Percentiles rank a stretch among this genome's conserved stretches.
These are phyloP conservation scores for Penicillium lividum DNA, from an alignment of 495 filamentous ascomycete species.

Conservation along the genomic window DNA sequence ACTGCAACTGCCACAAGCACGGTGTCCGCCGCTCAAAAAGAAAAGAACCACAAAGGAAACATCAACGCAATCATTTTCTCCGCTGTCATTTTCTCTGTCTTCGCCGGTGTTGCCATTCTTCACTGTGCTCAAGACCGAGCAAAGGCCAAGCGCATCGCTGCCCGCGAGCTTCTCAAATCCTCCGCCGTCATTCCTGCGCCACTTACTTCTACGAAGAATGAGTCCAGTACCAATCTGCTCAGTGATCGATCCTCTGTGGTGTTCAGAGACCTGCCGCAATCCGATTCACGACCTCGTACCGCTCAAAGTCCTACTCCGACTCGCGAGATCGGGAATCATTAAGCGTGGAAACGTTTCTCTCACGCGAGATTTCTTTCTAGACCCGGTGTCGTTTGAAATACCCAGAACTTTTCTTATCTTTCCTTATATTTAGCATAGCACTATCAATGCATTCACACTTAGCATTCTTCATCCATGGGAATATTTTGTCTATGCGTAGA, in stretches of 20 bases:
- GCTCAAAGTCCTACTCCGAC: not conserved
- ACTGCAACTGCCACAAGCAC: conserved; percentile 20
- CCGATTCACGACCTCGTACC: conserved; percentile 6
- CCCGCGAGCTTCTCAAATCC: conserved; percentile 6
- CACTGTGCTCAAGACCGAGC: conserved; percentile 15
- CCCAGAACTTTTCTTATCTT: not conserved
- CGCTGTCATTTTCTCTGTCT: conserved; percentile 16
- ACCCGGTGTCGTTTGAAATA: not conserved
- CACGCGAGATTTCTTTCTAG: not conserved
- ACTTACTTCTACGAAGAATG: not conserved
- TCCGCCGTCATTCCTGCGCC: not conserved
- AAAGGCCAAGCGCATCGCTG: conserved; percentile 16
- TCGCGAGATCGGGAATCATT: not conserved
- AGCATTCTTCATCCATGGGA: not conserved
- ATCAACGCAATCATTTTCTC: conserved; percentile 19
- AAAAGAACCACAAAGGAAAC: conserved; percentile 17
- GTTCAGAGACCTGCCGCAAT: conserved; percentile 7
- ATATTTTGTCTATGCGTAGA: not conserved
- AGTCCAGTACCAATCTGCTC: conserved; percentile 11
- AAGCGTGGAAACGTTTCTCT: not conserved
- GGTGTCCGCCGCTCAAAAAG: conserved; percentile 2
- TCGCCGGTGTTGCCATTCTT: conserved; percentile 15
- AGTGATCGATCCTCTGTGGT: conserved; percentile 12
- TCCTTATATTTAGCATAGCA: not conserved
- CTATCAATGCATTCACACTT: not conserved